These are phyloP conservation scores for Triangularia setosa DNA, from an alignment of 2,329 filamentous ascomycete species.

Conservation along the genomic window DNA sequence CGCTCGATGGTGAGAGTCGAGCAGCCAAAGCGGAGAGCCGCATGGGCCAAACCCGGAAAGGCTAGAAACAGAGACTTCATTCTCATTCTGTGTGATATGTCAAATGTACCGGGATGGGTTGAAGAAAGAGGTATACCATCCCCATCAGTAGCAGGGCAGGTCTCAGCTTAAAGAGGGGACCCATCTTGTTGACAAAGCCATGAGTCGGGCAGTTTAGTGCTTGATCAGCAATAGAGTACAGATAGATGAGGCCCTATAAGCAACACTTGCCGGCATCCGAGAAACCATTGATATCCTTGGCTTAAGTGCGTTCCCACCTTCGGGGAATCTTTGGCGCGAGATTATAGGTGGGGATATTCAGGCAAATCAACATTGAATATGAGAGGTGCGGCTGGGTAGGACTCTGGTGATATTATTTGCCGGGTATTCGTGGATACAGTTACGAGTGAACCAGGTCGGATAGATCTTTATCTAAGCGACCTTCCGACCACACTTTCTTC, in stretches of 20 bases:
- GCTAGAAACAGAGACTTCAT: slow-evolving; percentile 18
- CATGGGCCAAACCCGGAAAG: slow-evolving; percentile 16
- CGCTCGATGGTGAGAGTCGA: slow-evolving; percentile 28
- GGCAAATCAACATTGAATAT: neutral
- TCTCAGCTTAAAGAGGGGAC: neutral
- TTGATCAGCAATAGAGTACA: neutral
- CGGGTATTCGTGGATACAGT: neutral
- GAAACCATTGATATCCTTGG: neutral
- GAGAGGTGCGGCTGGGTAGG: neutral
- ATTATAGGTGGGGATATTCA: neutral
- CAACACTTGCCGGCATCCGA: neutral
- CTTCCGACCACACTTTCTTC: neutral
- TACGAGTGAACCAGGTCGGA: neutral
- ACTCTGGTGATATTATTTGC: neutral
- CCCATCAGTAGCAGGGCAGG: neutral
- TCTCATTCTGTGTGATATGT: slow-evolving; percentile 17
- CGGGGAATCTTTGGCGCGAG: neutral
- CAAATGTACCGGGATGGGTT: neutral
- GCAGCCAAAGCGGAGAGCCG: slow-evolving; percentile 29
- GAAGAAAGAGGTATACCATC: neutral
- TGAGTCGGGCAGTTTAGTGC: neutral
- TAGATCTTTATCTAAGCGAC: neutral
- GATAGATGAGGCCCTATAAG: neutral
- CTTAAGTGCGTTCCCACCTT: neutral
- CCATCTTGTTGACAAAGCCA: neutral